Conservation (phyloP, 441 rosid species). For the Daphne laureola region DNA sequence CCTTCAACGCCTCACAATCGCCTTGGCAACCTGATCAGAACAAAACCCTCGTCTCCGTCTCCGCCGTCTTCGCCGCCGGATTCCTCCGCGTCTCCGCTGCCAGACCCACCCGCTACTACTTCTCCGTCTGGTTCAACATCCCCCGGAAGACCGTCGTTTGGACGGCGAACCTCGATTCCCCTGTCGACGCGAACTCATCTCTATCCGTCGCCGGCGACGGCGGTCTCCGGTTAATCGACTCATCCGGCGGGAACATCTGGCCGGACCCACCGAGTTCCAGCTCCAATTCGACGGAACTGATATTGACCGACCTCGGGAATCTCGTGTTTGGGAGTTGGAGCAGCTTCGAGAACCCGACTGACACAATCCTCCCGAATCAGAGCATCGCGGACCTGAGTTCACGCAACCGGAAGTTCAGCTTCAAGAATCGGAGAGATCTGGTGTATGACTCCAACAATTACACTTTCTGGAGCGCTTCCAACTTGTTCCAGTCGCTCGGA, state of each 20-base stretch:
- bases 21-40: constrained; percentile 47
- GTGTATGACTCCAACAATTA: constrained; percentile 30
- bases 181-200: constrained; percentile 14
- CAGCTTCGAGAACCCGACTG: constrained; percentile 35
- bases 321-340: constrained; percentile 32
- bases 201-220: constrained; percentile 25
- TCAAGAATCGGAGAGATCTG: constrained; percentile 16
- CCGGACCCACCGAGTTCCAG: neutral
- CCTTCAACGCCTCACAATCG: constrained; percentile 30
- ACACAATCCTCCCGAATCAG: constrained; percentile 47
- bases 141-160: constrained; percentile 23
- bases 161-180: constrained; percentile 24
- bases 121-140: constrained; percentile 49
- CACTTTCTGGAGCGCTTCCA: constrained; percentile 7
- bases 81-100: constrained; percentile 19
- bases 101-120: constrained; percentile 19
- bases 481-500: constrained; percentile 15
- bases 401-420: constrained; percentile 30
- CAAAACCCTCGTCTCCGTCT: constrained; percentile 32
- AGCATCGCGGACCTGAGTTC: constrained; percentile 23
- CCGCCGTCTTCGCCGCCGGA: constrained; percentile 48
- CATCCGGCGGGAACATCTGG: constrained; percentile 25
- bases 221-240: constrained; percentile 23
- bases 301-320: constrained; percentile 29
- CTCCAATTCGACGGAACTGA: constrained; percentile 24